Conservation (phyloP, 345 rosid genomes). For the Ceriops zippeliana region DNA sequence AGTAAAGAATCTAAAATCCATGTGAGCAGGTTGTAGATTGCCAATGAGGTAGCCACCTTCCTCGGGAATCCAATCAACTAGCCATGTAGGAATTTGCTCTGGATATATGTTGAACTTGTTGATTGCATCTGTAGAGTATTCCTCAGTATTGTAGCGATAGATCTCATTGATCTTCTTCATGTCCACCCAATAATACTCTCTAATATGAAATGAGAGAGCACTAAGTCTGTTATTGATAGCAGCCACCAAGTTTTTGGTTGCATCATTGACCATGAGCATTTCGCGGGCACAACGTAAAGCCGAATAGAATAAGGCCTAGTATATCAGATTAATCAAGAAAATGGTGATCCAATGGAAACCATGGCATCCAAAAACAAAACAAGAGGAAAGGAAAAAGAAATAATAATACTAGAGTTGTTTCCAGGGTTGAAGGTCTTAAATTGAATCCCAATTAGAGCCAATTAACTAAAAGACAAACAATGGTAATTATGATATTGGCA, state of each 20-base stretch:
- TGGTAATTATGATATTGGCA: too few relatives aligned
- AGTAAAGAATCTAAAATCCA: constrained; percentile 91
- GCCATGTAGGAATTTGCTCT: constrained; percentile 84
- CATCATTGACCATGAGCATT: constrained; percentile 78
- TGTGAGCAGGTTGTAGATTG: constrained; percentile 90
- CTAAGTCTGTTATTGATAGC: constrained; percentile 81
- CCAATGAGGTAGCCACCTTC: constrained; percentile 71
- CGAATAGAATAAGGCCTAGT: constrained; percentile 83
- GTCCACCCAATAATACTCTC: constrained; percentile 95
- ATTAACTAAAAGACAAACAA: too few relatives aligned
- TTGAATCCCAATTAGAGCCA: too few relatives aligned
- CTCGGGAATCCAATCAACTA: constrained; percentile 90
- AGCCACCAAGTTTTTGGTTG: constrained; percentile 74
- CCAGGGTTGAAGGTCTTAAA: too few relatives aligned
- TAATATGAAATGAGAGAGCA: constrained; percentile 79
- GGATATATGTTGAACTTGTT: constrained; percentile 98
- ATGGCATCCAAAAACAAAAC: not conserved
- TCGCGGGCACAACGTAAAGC: constrained; percentile 88
- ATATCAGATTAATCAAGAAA: constrained; percentile 13
- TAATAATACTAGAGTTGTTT: too few relatives aligned
- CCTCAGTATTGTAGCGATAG: constrained; percentile 91
- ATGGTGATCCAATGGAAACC: not conserved
- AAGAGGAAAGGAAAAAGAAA: not conserved
- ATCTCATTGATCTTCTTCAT: constrained; percentile 83
- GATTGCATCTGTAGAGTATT: constrained; percentile 76